These are phyloP conservation scores for Verticillium zaregamsianum DNA, from an alignment of 2,329 filamentous ascomycete species.

Conservation along the genomic window DNA sequence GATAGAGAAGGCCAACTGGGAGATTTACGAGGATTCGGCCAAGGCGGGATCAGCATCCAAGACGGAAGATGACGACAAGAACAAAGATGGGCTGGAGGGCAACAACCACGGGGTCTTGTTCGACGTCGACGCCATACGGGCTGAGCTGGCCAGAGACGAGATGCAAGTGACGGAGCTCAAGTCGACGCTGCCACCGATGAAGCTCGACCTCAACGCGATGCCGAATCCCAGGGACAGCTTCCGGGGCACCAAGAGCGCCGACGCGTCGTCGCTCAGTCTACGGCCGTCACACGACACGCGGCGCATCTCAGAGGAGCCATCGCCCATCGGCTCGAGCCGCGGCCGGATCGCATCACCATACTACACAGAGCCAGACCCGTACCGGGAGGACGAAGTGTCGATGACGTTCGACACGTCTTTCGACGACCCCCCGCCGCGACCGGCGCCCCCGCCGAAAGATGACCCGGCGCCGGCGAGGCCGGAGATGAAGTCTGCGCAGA, in stretches of 20 bases:
- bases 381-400: slow-evolving; percentile 47
- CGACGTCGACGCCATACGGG: slow-evolving; percentile 89
- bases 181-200: slow-evolving; percentile 87
- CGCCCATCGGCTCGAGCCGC: slow-evolving; percentile 15
- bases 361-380: slow-evolving; percentile 19
- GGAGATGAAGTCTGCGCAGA: slow-evolving; percentile 39
- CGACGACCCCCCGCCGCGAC: slow-evolving; percentile 30
- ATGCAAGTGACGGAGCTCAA: slow-evolving; percentile 74
- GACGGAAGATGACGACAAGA: slow-evolving; percentile 30
- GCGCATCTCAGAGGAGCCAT: slow-evolving; percentile 13
- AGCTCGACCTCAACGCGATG: slow-evolving; percentile 52
- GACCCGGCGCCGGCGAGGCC: slow-evolving; percentile 26
- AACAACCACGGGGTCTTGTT: slow-evolving; percentile 71
- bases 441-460: slow-evolving; percentile 25
- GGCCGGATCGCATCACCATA: slow-evolving; percentile 17
- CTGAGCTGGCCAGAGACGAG: slow-evolving; percentile 71
- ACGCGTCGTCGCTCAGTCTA: slow-evolving; percentile 22
- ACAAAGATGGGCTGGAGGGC: slow-evolving; percentile 43
- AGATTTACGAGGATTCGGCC: slow-evolving; percentile 76
- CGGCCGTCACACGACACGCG: slow-evolving; percentile 18
- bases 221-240: slow-evolving; percentile 27
- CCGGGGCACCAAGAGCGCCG: slow-evolving; percentile 44
- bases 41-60: slow-evolving; percentile 28
- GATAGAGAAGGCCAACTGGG: slow-evolving; percentile 82
- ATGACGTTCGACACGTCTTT: slow-evolving; percentile 71